Base-by-base conservation (phyloP, 345 rosid species). In the Gossypium mustelinum region DNA sequence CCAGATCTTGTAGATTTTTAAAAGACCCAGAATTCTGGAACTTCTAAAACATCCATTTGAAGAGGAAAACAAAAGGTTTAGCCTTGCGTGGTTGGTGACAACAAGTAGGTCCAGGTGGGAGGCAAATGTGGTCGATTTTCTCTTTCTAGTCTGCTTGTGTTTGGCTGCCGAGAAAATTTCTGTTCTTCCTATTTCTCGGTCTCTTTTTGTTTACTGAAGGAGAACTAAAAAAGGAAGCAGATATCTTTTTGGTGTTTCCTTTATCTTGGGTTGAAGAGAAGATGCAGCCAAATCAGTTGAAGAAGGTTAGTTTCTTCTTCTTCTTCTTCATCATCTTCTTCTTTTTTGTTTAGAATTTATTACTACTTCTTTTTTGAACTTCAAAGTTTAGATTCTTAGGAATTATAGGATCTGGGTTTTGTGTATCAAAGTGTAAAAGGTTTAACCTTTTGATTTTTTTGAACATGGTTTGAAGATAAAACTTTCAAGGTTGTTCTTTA, bases 11-110 rank as follows among this genome's bases (percentile, higher is more conserved):
- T 16, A 66, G n/a, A 47, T 47, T 12, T 22, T 47, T 17, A 47
- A 20, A 24, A 47, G 72, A 22, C 72, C 72, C 72, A 68, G 56
- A 68, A 68, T 48, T 68, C 56, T 25, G 72, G 29, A 22, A 68
- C 39, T 47, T 47, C 13, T 14, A 24, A 24, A 24, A 2, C 41
- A 24, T 68, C 14, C 20, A 68, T 68, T 48, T 24, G 17, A 47
- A 24, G 41, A 68, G 48, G 57, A 14, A 7, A 11, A 18, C 13
- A 18, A 24, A 24, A 67, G n/a, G 20, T 41, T 47, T 48, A 43
- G 52, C 52, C 22, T 44, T 66, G 52, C 17, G 27, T 44, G 52
- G 52, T n/a, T 18, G 29, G 29, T 18, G 54, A 24, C 45, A 66
- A 20, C 3, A 45, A 45, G 54, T 22, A 67, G 55, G 71, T 45